These are phyloP conservation scores for Cyclocybe cylindracea DNA, from an alignment of 768 basidiomycete species.

Conservation along the genomic window DNA sequence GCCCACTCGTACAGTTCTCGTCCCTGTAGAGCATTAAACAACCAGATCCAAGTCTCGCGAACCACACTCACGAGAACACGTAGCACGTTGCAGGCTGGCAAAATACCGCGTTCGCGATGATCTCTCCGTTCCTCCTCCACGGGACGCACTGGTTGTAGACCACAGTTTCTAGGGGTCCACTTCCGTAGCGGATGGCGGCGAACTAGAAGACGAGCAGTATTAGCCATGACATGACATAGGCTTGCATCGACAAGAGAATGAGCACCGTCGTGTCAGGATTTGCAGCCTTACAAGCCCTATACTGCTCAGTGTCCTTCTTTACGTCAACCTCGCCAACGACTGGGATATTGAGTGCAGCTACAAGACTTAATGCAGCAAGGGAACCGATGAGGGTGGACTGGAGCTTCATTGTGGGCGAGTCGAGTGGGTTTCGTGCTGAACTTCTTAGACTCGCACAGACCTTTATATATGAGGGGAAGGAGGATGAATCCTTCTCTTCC, in stretches of 20 bases:
- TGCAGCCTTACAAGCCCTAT: conserved; percentile 12
- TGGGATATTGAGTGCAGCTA: conserved; percentile 2
- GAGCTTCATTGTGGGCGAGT: too few species aligned
- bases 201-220: conserved; percentile 4
- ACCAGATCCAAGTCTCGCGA: not conserved
- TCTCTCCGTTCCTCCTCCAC: conserved; percentile 10
- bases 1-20: conserved; percentile 7
- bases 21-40: conserved; percentile 1
- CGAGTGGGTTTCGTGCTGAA: too few species aligned
- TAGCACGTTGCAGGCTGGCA: conserved; percentile 16
- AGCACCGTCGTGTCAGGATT: conserved; percentile 9
- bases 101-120: conserved; percentile 18
- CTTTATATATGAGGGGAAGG: too few species aligned
- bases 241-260: not conserved
- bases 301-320: conserved; percentile 12
- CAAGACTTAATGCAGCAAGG: not conserved
- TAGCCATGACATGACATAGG: not conserved
- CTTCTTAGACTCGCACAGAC: too few species aligned
- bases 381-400: not conserved
- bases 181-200: conserved; percentile 15
- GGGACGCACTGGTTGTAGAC: conserved; percentile 18
- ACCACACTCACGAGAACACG: conserved; percentile 13
- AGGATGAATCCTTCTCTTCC: too few species aligned
- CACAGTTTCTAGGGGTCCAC: conserved; percentile 13
- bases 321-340: conserved; percentile 10